Evolutionary conservation across 83 land plant species (phyloP).

Genomic region (Picea abies): DNA sequence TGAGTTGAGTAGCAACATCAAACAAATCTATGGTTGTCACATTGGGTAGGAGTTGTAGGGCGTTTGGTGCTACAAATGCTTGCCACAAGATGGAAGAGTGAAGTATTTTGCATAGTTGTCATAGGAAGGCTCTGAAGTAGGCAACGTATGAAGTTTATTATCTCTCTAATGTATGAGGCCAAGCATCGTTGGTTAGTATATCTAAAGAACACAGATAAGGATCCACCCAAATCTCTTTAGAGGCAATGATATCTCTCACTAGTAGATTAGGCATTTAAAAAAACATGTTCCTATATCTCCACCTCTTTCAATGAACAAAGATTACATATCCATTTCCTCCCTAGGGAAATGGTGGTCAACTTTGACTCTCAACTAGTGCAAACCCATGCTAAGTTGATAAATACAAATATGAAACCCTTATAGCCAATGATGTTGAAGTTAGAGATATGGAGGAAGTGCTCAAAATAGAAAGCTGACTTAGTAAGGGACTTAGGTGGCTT

Average conservation of each 20-base stretch:
- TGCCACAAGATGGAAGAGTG: background rate
- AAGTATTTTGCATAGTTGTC: background rate
- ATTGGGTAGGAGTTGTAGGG: too few relatives aligned
- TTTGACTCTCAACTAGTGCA: too few relatives aligned
- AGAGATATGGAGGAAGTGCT: background rate
- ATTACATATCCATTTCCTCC: too few relatives aligned
- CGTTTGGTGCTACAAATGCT: background rate
- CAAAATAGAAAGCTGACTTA: background rate
- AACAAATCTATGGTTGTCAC: too few relatives aligned
- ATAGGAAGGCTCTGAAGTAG: too few relatives aligned
- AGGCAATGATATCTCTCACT: background rate
- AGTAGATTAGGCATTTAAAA: too few relatives aligned
- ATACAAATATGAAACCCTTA: too few relatives aligned
- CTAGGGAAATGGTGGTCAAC: too few relatives aligned
- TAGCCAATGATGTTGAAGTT: background rate
- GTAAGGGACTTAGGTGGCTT: background rate
- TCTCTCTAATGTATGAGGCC: background rate
- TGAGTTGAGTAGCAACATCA: too few relatives aligned
- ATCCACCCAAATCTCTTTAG: background rate
- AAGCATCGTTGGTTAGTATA: background rate
- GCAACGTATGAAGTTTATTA: background rate
- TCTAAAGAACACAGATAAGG: background rate
- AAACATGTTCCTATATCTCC: too few relatives aligned
- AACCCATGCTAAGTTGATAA: background rate
- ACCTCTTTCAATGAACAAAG: too few relatives aligned